These are phyloP conservation scores for Parastagonospora nodorum DNA, from an alignment of 2,329 filamentous ascomycete genomes.

Conservation along the genomic window DNA sequence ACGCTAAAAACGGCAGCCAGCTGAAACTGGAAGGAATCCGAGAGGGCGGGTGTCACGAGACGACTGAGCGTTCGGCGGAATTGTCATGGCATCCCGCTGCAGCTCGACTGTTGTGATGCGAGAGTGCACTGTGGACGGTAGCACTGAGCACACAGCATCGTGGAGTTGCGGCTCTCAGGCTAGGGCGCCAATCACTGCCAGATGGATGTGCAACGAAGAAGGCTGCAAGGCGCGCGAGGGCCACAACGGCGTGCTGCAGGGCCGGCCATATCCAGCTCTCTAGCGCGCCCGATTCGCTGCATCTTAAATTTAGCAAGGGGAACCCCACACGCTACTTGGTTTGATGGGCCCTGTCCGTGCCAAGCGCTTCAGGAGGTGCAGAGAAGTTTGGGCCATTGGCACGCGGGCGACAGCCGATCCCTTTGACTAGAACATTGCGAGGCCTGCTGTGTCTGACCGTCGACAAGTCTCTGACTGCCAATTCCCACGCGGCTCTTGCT, in stretches of 20 bases:
- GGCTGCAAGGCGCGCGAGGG: neutral
- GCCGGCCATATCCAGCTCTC: constrained; percentile 14
- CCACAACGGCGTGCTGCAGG: constrained; percentile 21
- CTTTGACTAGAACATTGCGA: constrained; percentile 17
- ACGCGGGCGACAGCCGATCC: neutral
- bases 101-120: neutral
- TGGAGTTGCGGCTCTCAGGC: too few species aligned
- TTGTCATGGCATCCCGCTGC: neutral
- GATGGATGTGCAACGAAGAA: neutral
- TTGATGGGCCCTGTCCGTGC: constrained; percentile 21
- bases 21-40: constrained; percentile 23
- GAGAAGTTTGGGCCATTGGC: constrained; percentile 12
- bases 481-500: constrained; percentile 10
- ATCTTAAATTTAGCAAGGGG: constrained; percentile 14
- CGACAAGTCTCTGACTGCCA: constrained; percentile 4
- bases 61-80: neutral
- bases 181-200: too few species aligned
- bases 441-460: constrained; percentile 5
- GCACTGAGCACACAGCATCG: too few species aligned
- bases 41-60: constrained; percentile 7
- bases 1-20: constrained; percentile 10
- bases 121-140: too few species aligned
- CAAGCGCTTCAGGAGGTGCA: constrained; percentile 32
- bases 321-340: constrained; percentile 26
- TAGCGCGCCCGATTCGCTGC: constrained; percentile 19